Conservation (phyloP, 768 basidiomycete genomes). For the Mycena albidolilacea region DNA sequence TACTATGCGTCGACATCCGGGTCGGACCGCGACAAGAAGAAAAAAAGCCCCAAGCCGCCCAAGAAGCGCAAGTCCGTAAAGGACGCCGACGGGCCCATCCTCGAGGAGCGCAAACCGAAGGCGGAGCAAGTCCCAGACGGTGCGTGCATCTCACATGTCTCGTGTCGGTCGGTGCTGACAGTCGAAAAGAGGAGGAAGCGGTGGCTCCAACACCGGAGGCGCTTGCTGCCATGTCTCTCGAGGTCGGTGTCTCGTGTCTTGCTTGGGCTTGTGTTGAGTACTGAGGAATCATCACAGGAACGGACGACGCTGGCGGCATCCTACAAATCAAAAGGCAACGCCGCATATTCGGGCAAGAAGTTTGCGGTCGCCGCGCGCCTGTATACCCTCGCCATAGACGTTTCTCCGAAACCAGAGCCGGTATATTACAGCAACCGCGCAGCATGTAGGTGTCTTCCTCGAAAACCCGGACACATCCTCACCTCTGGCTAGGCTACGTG, state of each 20-base stretch:
- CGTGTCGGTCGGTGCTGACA: constrained; percentile 36
- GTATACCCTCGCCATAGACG: constrained; percentile 83
- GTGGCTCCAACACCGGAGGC: constrained; percentile 60
- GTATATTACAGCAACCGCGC: constrained; percentile 98
- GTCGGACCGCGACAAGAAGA: constrained; percentile 50
- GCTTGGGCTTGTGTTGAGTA: constrained; percentile 2
- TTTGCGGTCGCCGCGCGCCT: constrained; percentile 72
- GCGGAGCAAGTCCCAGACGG: constrained; percentile 50
- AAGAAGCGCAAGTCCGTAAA: constrained; percentile 74
- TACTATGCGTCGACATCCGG: constrained; percentile 80
- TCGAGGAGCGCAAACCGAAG: constrained; percentile 80
- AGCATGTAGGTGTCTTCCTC: constrained; percentile 75
- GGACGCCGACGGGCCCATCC: constrained; percentile 78
- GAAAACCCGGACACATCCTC: not conserved
- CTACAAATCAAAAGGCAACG: constrained; percentile 82
- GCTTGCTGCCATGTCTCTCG: constrained; percentile 69
- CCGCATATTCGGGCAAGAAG: constrained; percentile 74
- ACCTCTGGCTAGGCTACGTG: constrained; percentile 77
- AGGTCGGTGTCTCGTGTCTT: constrained; percentile 58
- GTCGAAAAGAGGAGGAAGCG: constrained; percentile 58
- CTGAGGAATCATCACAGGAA: constrained; percentile 60
- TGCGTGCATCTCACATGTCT: constrained; percentile 21
- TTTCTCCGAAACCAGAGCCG: constrained; percentile 86
- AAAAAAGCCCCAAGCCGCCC: constrained; percentile 60
- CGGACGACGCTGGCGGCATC: constrained; percentile 72